Conservation (phyloP, 441 rosid species). For the Sinapis alba region DNA sequence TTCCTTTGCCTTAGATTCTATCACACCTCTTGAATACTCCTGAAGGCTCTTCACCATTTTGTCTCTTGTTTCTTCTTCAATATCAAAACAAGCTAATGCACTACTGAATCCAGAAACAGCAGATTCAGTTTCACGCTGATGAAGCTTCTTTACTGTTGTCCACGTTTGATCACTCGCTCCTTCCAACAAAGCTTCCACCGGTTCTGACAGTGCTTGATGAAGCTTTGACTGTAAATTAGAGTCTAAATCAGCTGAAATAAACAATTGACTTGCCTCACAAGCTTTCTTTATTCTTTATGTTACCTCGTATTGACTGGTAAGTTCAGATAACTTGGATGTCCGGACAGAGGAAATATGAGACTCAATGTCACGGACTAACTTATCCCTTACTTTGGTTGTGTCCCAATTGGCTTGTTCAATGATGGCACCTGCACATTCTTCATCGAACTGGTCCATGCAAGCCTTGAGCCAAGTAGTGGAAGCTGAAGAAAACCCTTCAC, state of each 20-base stretch:
- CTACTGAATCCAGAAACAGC: constrained; percentile 66
- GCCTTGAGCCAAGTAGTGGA: constrained; percentile 52
- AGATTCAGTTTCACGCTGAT: constrained; percentile 65
- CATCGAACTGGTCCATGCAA: constrained; percentile 65
- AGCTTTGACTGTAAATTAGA: constrained; percentile 63
- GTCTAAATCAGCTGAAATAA: constrained; percentile 13
- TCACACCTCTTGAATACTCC: constrained; percentile 68
- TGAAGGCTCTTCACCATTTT: constrained; percentile 60
- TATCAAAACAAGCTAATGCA: constrained; percentile 75
- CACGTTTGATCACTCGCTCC: constrained; percentile 83
- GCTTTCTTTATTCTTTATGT: not conserved
- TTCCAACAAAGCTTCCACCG: constrained; percentile 89
- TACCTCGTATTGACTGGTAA: constrained; percentile 74
- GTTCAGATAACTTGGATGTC: constrained; percentile 78
- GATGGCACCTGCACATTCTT: constrained; percentile 70
- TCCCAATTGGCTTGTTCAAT: constrained; percentile 92
- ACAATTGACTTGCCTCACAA: not conserved
- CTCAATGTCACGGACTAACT: constrained; percentile 81
- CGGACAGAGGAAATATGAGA: constrained; percentile 75
- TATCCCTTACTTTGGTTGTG: constrained; percentile 65
- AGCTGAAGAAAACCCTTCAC: constrained; percentile 76
- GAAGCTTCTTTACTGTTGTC: constrained; percentile 79
- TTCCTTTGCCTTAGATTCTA: constrained; percentile 86
- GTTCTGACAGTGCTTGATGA: constrained; percentile 70
- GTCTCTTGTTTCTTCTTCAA: constrained; percentile 67